Percentiles rank a stretch among this genome's conserved stretches.
Evolutionary conservation across 129 eudicot genomes (phyloP).

Genomic region (carrot (Daucus carota)): DNA sequence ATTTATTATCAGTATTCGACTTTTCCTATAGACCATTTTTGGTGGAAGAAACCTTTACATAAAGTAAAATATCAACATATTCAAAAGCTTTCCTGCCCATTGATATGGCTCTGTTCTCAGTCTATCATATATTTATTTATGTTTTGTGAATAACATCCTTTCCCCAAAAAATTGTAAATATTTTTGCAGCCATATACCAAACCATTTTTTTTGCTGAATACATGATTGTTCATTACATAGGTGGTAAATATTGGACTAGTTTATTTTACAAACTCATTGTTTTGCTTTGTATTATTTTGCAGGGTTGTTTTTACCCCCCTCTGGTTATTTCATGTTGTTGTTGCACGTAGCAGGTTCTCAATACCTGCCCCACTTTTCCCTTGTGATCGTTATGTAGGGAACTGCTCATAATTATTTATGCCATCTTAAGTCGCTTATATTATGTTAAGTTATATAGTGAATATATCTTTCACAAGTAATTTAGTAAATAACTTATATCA

Average conservation of each 20-base stretch:
- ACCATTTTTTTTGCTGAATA: not conserved
- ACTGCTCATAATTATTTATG: not conserved
- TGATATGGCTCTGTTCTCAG: no score
- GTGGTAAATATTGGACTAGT: not conserved
- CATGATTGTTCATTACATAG: not conserved
- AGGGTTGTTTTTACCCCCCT: constrained; percentile 76
- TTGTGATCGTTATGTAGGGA: constrained; percentile 62
- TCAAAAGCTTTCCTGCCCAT: no score
- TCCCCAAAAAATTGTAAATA: not conserved
- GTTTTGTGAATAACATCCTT: not conserved
- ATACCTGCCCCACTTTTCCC: constrained; percentile 86
- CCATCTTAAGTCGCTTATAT: not conserved
- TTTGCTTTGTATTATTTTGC: constrained; percentile 21
- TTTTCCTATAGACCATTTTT: no score
- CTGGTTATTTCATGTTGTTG: constrained; percentile 72
- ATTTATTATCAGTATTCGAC: no score
- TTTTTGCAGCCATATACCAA: not conserved
- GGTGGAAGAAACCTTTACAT: no score
- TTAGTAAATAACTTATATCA: not conserved
- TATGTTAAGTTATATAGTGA: not conserved
- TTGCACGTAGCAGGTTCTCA: constrained; percentile 88
- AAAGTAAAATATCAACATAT: no score
- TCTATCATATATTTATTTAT: no score
- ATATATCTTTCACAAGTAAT: not conserved
- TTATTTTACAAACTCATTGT: not conserved